Evolutionary conservation across 768 basidiomycete species (phyloP).

Genomic region (Gymnopilus junonius): DNA sequence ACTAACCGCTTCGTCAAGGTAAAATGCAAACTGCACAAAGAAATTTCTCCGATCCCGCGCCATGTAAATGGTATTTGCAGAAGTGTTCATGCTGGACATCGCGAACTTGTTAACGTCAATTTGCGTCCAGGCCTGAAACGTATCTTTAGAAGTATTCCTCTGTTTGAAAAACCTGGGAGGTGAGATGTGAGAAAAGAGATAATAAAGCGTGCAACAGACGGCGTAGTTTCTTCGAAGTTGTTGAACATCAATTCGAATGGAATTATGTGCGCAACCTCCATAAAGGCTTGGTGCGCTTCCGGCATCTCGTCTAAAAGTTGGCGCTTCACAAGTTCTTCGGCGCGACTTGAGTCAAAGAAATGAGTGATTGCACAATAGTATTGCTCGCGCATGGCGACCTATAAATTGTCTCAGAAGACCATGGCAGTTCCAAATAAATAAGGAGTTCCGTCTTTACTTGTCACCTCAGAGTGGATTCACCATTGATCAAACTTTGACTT

Average conservation of each 20-base stretch:
- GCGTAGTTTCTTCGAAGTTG: constrained; percentile 8
- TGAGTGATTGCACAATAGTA: constrained; percentile 21
- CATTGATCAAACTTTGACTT: no score
- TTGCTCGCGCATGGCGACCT: constrained; percentile 20
- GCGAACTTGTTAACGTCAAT: constrained; percentile 12
- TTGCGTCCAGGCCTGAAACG: constrained; percentile 21
- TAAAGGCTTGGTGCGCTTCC: not conserved
- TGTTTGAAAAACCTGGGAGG: constrained; percentile 5
- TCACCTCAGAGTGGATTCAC: no score
- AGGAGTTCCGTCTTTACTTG: no score
- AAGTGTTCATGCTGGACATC: constrained; percentile 17
- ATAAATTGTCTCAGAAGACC: not conserved
- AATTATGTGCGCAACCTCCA: constrained; percentile 20
- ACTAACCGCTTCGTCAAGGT: constrained; percentile 14
- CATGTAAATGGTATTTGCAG: constrained; percentile 23
- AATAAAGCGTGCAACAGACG: constrained; percentile 8
- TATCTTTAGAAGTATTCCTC: constrained; percentile 4
- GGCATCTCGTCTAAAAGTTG: constrained; percentile 11
- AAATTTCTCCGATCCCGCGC: not conserved
- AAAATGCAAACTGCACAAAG: constrained; percentile 13
- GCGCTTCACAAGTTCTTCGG: not conserved
- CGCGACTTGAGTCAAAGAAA: constrained; percentile 10
- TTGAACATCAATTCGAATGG: constrained; percentile 18
- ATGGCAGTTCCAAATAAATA: no score
- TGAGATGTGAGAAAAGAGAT: not conserved